Conservation (phyloP, 495 filamentous ascomycete genomes). For the Amniculicola lignicola region DNA sequence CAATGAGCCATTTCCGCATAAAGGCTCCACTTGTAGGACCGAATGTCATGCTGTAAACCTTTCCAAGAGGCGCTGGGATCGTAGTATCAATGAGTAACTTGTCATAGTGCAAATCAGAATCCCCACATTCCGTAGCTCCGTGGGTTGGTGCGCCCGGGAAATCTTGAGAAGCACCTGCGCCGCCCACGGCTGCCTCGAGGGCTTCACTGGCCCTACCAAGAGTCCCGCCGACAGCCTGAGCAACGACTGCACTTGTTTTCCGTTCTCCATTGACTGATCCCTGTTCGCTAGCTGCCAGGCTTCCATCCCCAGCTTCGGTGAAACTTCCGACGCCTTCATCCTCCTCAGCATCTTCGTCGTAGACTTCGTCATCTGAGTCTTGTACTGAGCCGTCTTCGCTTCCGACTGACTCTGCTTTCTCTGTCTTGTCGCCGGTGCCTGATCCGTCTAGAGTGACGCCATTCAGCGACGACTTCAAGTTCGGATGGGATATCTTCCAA, state of each 20-base stretch:
- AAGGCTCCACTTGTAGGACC: conserved; percentile 73
- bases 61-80: conserved; percentile 84
- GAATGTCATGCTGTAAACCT: conserved; percentile 84
- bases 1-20: conserved; percentile 78
- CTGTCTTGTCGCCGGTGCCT: conserved; percentile 82
- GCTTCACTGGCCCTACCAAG: conserved; percentile 48
- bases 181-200: conserved; percentile 55
- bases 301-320: conserved; percentile 59
- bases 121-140: conserved; percentile 76
- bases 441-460: conserved; percentile 76
- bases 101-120: conserved; percentile 74
- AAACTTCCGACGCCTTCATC: conserved; percentile 58
- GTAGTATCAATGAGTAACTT: conserved; percentile 80
- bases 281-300: conserved; percentile 58
- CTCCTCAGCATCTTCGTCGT: conserved; percentile 63
- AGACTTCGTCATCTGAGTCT: conserved; percentile 58
- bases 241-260: conserved; percentile 63
- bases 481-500: conserved; percentile 94
- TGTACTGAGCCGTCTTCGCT: conserved; percentile 53
- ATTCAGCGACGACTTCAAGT: conserved; percentile 81
- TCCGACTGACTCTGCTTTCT: conserved; percentile 66
- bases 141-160: conserved; percentile 88
- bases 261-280: conserved; percentile 56
- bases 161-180: conserved; percentile 55
- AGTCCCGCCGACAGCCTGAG: conserved; percentile 39